These are phyloP conservation scores for Neurospora terricola DNA, from an alignment of 495 filamentous ascomycete genomes.

Conservation along the genomic window DNA sequence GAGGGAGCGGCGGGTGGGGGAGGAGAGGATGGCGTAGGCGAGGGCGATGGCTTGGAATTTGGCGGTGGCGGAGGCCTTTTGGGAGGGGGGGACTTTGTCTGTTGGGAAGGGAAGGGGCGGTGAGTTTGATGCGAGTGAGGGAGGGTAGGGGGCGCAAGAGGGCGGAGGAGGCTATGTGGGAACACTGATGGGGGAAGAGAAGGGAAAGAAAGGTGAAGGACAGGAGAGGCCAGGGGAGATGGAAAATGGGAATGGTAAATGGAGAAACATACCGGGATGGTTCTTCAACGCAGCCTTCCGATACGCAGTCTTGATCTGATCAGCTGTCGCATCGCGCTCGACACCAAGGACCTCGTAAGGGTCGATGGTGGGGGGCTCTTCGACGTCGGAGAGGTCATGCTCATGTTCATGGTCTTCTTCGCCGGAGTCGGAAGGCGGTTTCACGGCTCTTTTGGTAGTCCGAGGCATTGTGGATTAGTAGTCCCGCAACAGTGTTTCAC, in stretches of 20 bases:
- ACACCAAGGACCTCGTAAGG: conserved; percentile 78
- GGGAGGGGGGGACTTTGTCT: conserved; percentile 64
- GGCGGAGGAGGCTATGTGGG: not conserved
- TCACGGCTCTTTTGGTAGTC: not conserved
- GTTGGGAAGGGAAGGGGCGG: not conserved
- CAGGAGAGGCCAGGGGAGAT: not conserved
- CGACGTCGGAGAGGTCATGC: conserved; percentile 23
- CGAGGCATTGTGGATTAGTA: not conserved
- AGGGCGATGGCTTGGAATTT: conserved; percentile 88
- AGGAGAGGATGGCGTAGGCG: conserved; percentile 86
- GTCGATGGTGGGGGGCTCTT: conserved; percentile 47
- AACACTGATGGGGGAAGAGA: not conserved
- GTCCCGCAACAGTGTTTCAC: not conserved
- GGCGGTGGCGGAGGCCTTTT: conserved; percentile 57
- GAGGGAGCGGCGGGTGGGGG: conserved; percentile 60
- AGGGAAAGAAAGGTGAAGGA: not conserved
- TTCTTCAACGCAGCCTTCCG: conserved; percentile 79
- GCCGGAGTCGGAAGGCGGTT: not conserved
- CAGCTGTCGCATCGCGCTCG: conserved; percentile 48
- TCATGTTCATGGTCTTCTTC: not conserved
- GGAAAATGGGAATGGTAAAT: too few species aligned
- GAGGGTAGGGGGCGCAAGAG: not conserved
- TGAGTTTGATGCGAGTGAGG: not conserved
- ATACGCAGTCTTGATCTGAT: conserved; percentile 79
- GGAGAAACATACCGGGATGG: conserved; percentile 64